These are phyloP conservation scores for Psilocybe sp. DNA, from an alignment of 768 basidiomycete species.

Conservation along the genomic window DNA sequence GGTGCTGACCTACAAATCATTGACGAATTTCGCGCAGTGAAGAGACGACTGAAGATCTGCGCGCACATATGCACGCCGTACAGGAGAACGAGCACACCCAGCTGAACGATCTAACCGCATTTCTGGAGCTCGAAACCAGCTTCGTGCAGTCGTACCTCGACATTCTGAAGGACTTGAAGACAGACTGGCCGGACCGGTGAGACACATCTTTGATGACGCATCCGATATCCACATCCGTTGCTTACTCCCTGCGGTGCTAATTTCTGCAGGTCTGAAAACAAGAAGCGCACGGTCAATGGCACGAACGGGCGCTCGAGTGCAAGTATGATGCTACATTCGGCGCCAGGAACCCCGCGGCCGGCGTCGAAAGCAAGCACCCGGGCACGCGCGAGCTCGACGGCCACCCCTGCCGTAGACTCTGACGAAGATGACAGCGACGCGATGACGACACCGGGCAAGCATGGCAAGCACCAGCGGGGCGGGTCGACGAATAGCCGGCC, in stretches of 20 bases:
- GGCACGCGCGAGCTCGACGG: neutral
- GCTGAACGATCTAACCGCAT: constrained; percentile 62
- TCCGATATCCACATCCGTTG: neutral
- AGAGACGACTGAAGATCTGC: constrained; percentile 82
- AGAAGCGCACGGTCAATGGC: neutral
- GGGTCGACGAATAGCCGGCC: constrained; percentile 41
- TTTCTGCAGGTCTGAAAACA: neutral
- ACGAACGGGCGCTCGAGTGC: neutral
- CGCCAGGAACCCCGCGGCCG: neutral
- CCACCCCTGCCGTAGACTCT: constrained; percentile 20
- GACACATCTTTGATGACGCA: constrained; percentile 19
- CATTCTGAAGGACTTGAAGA: constrained; percentile 67
- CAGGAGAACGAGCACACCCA: constrained; percentile 78
- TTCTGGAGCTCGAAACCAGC: constrained; percentile 73
- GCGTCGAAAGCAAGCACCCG: neutral
- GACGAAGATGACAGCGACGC: constrained; percentile 33
- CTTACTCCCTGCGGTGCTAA: neutral
- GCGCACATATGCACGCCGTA: constrained; percentile 73
- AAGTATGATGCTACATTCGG: neutral
- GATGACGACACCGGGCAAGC: constrained; percentile 24
- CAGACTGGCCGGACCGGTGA: constrained; percentile 66
- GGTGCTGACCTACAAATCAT: constrained; percentile 3
- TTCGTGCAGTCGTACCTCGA: constrained; percentile 73
- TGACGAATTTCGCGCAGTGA: constrained; percentile 52
- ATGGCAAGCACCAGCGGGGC: constrained; percentile 30